Percentiles rank a stretch among this genome's conserved stretches.
Evolutionary conservation across 1,284 basidiomycete species (phyloP).

Genomic region (Cutaneotrichosporon dermatis): DNA sequence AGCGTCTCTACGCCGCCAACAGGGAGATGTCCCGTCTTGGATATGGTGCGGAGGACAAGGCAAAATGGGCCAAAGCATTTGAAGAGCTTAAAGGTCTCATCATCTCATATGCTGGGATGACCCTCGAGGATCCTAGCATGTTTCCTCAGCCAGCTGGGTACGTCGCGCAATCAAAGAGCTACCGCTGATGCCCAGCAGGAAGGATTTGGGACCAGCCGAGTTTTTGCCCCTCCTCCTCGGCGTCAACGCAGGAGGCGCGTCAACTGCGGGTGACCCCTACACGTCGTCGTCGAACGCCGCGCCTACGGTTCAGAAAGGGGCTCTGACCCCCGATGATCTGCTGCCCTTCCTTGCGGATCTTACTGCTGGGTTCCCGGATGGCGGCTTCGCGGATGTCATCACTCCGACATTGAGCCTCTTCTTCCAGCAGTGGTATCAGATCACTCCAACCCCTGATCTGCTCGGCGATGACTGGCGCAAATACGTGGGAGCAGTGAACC

Average conservation of each 20-base stretch:
- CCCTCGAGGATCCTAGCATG: slow-evolving; percentile 83
- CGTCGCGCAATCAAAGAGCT: slow-evolving; percentile 32
- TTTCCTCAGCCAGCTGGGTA: slow-evolving; percentile 80
- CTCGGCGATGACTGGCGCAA: slow-evolving; percentile 67
- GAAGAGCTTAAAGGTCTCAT: slow-evolving; percentile 74
- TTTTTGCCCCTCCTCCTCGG: slow-evolving; percentile 68
- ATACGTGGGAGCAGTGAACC: slow-evolving; percentile 74
- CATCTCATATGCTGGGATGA: slow-evolving; percentile 84
- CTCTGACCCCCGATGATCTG: slow-evolving; percentile 45
- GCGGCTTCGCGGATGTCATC: slow-evolving; percentile 50
- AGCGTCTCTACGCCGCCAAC: slow-evolving; percentile 63
- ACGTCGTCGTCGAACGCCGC: slow-evolving; percentile 34
- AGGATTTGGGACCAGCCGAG: slow-evolving; percentile 67
- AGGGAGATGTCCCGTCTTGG: slow-evolving; percentile 61
- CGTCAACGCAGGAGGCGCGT: slow-evolving; percentile 54
- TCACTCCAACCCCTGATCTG: slow-evolving; percentile 42
- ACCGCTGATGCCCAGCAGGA: slow-evolving; percentile 48
- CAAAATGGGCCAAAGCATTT: slow-evolving; percentile 59
- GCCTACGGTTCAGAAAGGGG: slow-evolving; percentile 9
- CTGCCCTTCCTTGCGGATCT: slow-evolving; percentile 53
- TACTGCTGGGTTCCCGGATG: slow-evolving; percentile 46
- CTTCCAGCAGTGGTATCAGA: slow-evolving; percentile 49
- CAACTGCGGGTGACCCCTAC: slow-evolving; percentile 54
- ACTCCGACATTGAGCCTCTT: slow-evolving; percentile 48
- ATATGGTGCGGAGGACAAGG: slow-evolving; percentile 60